phyloP scores from a whole-genome alignment of 805 yeast genomes.

The Candida germanica region DNA sequence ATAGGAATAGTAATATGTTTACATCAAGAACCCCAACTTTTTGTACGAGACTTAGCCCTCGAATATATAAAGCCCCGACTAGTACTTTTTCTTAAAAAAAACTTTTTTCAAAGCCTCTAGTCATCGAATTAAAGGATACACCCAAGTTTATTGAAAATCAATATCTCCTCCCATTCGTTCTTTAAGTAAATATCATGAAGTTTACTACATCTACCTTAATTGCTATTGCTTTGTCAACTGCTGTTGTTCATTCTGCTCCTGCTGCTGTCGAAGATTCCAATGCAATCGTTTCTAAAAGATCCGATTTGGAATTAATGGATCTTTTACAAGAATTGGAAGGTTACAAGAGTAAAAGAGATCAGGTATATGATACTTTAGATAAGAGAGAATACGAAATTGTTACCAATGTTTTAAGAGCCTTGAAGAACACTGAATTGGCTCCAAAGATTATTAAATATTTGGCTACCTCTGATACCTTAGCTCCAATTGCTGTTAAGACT shows the following conservation, averaged over 20 bases:
- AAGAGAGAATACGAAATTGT: constrained; percentile 40
- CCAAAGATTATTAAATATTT: constrained; percentile 33
- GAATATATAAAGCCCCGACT: constrained; percentile 1
- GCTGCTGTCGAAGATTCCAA: constrained; percentile 7
- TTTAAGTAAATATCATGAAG: constrained; percentile 8
- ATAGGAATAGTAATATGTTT: constrained; percentile 8
- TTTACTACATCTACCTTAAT: constrained; percentile 14
- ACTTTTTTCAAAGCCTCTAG: constrained; percentile 1
- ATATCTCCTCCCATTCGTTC: no score
- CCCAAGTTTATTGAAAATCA: not conserved
- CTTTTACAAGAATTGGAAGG: constrained; percentile 20
- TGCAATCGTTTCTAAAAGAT: constrained; percentile 15
- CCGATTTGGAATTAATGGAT: constrained; percentile 17
- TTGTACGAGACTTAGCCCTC: not conserved
- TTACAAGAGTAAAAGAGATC: constrained; percentile 29
- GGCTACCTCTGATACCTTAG: constrained; percentile 17
- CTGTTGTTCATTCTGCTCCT: constrained; percentile 14
- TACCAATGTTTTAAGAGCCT: constrained; percentile 35
- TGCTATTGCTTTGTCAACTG: constrained; percentile 9
- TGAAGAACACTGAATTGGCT: constrained; percentile 35
- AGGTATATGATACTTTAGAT: constrained; percentile 20
- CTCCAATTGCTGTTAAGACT: constrained; percentile 23
- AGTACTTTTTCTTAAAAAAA: not conserved
- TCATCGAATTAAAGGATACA: not conserved
- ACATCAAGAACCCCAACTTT: constrained; percentile 3